A percentile compares a stretch with the other conserved stretches of the same genome.
Conservation (phyloP, 805 yeast species). For the Clavispora asparagi region DNA sequence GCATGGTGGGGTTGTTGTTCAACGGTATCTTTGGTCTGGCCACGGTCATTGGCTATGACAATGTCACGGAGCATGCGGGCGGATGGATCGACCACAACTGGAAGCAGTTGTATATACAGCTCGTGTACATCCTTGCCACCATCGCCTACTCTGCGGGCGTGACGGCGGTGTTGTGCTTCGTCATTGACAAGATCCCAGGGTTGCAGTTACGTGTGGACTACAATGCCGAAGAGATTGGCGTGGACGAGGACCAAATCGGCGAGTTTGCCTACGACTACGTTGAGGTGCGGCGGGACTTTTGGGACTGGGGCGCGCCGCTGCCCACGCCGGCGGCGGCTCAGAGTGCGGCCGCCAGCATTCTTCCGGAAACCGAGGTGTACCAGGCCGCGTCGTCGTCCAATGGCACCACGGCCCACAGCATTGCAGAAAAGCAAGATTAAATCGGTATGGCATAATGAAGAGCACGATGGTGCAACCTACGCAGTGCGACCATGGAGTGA, state of each 20-base stretch:
- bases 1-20: conserved; percentile 83
- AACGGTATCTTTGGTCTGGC: conserved; percentile 84
- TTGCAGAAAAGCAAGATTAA: neutral
- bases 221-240: conserved; percentile 81
- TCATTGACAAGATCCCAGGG: conserved; percentile 75
- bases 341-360: conserved; percentile 4
- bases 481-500: no score
- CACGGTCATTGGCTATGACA: conserved; percentile 88
- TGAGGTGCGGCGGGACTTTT: conserved; percentile 90
- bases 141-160: conserved; percentile 71
- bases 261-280: conserved; percentile 99
- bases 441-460: neutral
- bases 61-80: conserved; percentile 75
- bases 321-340: conserved; percentile 5
- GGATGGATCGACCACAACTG: conserved; percentile 92
- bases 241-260: conserved; percentile 96
- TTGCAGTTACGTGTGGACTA: conserved; percentile 74
- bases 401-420: conserved; percentile 2
- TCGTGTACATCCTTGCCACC: conserved; percentile 75
- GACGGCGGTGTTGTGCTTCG: conserved; percentile 71
- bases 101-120: conserved; percentile 85
- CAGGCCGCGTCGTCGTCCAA: conserved; percentile 5
- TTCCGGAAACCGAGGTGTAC: conserved; percentile 4
- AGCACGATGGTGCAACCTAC: no score
- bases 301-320: conserved; percentile 41